Evolutionary conservation across 2,329 filamentous ascomycete genomes (phyloP).

Genomic region (Fusarium sarcochroum): DNA sequence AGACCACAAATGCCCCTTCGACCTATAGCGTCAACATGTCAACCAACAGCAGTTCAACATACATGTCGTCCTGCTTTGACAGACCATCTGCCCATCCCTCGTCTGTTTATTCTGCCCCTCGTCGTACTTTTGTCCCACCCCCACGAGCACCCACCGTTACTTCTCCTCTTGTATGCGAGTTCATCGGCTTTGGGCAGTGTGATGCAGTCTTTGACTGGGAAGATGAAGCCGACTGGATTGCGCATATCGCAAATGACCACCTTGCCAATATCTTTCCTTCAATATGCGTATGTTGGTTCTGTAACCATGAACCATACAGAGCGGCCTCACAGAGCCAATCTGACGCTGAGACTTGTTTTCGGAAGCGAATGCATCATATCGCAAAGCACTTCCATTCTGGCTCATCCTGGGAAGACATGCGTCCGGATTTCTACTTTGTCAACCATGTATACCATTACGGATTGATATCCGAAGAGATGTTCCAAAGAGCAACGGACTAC

Average conservation of each 20-base stretch:
- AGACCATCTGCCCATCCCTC: background rate
- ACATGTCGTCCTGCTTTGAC: constrained; percentile 30
- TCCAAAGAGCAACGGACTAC: constrained; percentile 33
- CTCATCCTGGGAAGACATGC: constrained; percentile 34
- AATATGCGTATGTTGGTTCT: constrained; percentile 65
- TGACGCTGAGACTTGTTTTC: constrained; percentile 50
- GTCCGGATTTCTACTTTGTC: constrained; percentile 59
- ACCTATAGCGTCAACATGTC: constrained; percentile 27
- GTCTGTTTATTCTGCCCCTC: constrained; percentile 45
- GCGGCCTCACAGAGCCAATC: constrained; percentile 15
- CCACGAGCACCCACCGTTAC: constrained; percentile 10
- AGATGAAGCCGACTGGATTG: constrained; percentile 60
- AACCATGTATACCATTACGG: constrained; percentile 52
- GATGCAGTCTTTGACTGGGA: constrained; percentile 54
- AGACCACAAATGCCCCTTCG: background rate
- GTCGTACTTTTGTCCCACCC: constrained; percentile 25
- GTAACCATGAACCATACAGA: constrained; percentile 57
- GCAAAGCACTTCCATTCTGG: constrained; percentile 58
- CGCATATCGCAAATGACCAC: constrained; percentile 60
- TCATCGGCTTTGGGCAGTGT: constrained; percentile 57
- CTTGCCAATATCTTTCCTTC: constrained; percentile 53
- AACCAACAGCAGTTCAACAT: constrained; percentile 27
- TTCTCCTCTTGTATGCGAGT: constrained; percentile 58
- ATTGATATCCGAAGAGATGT: constrained; percentile 49
- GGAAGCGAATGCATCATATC: constrained; percentile 65